phyloP scores from a whole-genome alignment of 441 rosid genomes.

The Theobroma grandiflorum region DNA sequence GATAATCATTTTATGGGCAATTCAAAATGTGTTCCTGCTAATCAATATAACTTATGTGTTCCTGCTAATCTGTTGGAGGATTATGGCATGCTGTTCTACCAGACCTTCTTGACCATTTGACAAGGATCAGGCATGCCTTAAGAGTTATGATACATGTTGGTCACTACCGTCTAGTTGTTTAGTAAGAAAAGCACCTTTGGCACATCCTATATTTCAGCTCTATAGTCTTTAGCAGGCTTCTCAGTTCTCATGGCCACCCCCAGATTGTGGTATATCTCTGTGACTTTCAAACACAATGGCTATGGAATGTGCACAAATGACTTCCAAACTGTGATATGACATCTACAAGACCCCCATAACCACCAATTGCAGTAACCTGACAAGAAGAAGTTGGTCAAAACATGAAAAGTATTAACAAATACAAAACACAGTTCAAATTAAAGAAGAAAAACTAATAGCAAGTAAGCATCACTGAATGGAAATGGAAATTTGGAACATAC shows the following conservation, averaged over 20 bases:
- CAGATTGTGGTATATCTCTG: not conserved
- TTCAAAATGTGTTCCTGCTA: too few relatives aligned
- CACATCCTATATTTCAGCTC: not conserved
- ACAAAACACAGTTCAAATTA: not conserved
- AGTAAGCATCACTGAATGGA: not conserved
- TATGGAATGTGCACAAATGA: conserved; percentile 87
- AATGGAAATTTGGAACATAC: conserved; percentile 51
- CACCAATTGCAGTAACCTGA: conserved; percentile 86
- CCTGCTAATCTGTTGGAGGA: too few relatives aligned
- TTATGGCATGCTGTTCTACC: too few relatives aligned
- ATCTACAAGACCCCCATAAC: conserved; percentile 92
- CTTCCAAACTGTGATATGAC: conserved; percentile 93
- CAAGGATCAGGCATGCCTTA: too few relatives aligned
- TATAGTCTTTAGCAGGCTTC: not conserved
- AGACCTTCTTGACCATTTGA: too few relatives aligned
- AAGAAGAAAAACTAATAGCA: not conserved
- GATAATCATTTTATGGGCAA: too few relatives aligned
- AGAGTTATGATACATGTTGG: too few relatives aligned
- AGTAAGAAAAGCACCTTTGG: not conserved
- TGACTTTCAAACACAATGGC: conserved; percentile 50
- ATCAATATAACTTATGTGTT: too few relatives aligned
- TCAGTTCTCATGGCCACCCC: not conserved
- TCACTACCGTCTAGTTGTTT: too few relatives aligned
- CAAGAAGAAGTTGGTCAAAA: not conserved
- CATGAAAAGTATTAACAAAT: not conserved